Evolutionary conservation across 352 stramenopile species (phyloP).

Genomic region (Blastocystis sp.): DNA sequence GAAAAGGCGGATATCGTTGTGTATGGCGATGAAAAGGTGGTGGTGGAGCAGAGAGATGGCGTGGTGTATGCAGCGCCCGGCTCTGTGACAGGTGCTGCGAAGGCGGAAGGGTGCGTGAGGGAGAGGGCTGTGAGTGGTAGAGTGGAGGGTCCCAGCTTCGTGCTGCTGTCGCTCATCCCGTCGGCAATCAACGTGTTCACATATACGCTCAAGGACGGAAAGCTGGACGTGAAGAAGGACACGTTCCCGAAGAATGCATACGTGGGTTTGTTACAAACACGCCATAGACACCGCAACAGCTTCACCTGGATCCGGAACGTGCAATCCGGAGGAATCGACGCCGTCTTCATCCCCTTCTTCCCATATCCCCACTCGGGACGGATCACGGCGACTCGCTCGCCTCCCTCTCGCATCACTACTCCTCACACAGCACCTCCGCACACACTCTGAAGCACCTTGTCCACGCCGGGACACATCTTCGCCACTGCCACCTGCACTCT

Average conservation of each 20-base stretch:
- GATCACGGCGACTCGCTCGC: conserved; percentile 54
- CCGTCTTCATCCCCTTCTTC: conserved; percentile 39
- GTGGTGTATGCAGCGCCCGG: conserved; percentile 52
- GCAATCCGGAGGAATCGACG: conserved; percentile 16
- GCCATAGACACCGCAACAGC: conserved; percentile 19
- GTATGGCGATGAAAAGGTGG: conserved; percentile 50
- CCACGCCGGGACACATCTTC: conserved; percentile 52
- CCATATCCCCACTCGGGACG: conserved; percentile 56
- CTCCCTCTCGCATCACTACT: conserved; percentile 65
- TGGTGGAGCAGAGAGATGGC: conserved; percentile 33
- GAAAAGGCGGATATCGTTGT: conserved; percentile 55
- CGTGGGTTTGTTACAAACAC: conserved; percentile 1
- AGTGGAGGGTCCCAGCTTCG: conserved; percentile 52
- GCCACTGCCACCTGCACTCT: conserved; percentile 25
- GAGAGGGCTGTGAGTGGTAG: conserved; percentile 13
- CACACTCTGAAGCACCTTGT: conserved; percentile 32
- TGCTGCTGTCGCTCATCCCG: conserved; percentile 21
- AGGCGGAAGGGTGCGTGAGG: not conserved
- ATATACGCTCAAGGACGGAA: conserved; percentile 64
- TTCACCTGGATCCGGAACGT: conserved; percentile 20
- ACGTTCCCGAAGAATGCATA: conserved; percentile 55
- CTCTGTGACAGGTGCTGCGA: conserved; percentile 54
- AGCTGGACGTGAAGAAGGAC: conserved; percentile 60
- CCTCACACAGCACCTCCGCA: not conserved
- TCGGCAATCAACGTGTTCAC: conserved; percentile 61